Conservation (phyloP, 805 yeast species). For the Maudiozyma serrabonitensis region DNA sequence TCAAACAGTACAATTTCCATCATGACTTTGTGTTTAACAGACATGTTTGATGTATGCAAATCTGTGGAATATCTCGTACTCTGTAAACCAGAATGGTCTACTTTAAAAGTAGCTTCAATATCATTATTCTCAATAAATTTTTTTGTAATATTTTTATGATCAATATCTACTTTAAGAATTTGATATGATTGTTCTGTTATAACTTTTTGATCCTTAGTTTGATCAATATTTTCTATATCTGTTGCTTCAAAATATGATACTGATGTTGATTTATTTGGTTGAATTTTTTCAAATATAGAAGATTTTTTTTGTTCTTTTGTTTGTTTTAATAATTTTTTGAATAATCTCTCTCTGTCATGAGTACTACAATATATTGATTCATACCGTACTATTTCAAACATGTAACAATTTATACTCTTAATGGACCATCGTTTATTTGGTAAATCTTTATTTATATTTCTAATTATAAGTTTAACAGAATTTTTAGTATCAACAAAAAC, state of each 20-base stretch:
- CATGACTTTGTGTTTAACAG: neutral
- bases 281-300: neutral
- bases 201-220: neutral
- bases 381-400: neutral
- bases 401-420: neutral
- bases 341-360: neutral
- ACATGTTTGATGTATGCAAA: neutral
- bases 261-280: neutral
- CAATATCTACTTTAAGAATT: neutral
- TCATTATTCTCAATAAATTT: neutral
- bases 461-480: neutral
- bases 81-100: neutral
- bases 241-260: neutral
- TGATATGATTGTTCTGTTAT: neutral
- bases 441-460: neutral
- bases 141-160: neutral
- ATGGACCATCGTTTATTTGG: neutral
- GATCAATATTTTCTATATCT: neutral
- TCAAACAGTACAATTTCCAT: constrained; percentile 1
- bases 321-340: neutral
- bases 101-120: neutral
- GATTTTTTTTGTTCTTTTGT: neutral
- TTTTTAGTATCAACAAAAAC: neutral
- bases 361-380: neutral
- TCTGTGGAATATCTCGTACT: neutral